Conservation (phyloP, 2,329 filamentous ascomycete species). For the Arthrobotrys sphaeroides region DNA sequence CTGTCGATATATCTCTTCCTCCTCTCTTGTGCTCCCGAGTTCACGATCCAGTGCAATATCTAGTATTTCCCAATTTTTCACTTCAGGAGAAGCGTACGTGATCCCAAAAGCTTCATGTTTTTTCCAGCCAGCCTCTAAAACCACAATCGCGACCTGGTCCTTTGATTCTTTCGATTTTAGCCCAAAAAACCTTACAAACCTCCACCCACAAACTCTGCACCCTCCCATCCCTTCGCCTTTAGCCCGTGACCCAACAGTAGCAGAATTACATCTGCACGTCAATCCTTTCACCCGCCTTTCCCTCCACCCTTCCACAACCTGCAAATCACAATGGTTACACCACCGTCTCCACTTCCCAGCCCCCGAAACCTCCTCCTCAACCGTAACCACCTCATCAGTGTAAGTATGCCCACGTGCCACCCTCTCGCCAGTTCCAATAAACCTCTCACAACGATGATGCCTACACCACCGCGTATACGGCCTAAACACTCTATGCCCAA, state of each 20-base stretch:
- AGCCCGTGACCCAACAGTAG: not conserved
- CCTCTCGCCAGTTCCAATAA: not conserved
- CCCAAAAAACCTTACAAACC: not conserved
- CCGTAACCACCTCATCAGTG: not conserved
- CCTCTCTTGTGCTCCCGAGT: not conserved
- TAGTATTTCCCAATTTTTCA: not conserved
- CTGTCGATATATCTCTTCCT: not conserved
- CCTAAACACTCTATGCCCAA: not conserved
- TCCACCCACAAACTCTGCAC: not conserved
- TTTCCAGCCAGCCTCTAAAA: not conserved
- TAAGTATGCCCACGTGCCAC: not conserved
- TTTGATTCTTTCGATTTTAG: not conserved
- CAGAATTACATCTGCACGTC: not conserved
- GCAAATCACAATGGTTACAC: not conserved
- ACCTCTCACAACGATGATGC: not conserved
- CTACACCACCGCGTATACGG: not conserved
- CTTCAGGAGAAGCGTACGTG: not conserved
- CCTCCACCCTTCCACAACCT: not conserved
- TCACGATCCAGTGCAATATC: not conserved
- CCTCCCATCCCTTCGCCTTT: not conserved
- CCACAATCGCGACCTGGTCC: not conserved
- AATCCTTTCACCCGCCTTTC: not conserved
- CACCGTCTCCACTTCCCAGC: not conserved
- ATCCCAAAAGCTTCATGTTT: not conserved
- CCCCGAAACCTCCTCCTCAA: not conserved